Evolutionary conservation across 352 stramenopile genomes (phyloP), one percentile per base, ranked within the genome.

Genomic region (Globisporangium paroecandrum): DNA sequence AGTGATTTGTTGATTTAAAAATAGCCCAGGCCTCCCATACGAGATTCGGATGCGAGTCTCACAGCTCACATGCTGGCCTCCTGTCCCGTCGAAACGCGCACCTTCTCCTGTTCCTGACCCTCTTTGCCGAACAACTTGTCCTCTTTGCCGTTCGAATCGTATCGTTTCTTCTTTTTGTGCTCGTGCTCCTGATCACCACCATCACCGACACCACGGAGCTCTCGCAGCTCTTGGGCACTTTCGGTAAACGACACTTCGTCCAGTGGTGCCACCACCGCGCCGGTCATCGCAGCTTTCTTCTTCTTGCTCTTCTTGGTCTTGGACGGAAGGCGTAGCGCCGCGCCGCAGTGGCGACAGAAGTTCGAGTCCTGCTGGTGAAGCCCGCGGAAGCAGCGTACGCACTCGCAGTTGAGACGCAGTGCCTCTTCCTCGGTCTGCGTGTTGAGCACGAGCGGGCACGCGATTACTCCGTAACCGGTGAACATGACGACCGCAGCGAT

Each of bases 401-500:
- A 86, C 62, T 81, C 74, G 56, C 76, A 79, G 64, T 81, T 77
- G 49, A 79, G 73, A 5, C 55, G 65, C 15, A 84, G 72, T 1
- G 72, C 77, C 41, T 78, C 74, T 25, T 76, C 67, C 27, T 77
- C 69, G 9, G 69, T 75, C 43, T 77, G 66, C 7, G 69, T 77
- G 60, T 80, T 80, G 25, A 85, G 69, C 65, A 82, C 75, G 22
- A 85, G 64, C n/a, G 77, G 76, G 25, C 77, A 85, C 49, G 77
- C 77, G 57, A 85, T 81, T 24, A 85, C 66, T 9, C 77, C 77
- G 62, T 85, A 85, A 66, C 77, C 77, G 0, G 75, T 65, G 43
- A 85, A 80, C 77, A 85, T 85, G 69, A 85, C 77, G 27, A 85
- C 61, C 1, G 76, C 80, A 4, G 78, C 78, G 13, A 87, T 65